Conservation (phyloP, 768 basidiomycete genomes). For the Tulasnella sp. region DNA sequence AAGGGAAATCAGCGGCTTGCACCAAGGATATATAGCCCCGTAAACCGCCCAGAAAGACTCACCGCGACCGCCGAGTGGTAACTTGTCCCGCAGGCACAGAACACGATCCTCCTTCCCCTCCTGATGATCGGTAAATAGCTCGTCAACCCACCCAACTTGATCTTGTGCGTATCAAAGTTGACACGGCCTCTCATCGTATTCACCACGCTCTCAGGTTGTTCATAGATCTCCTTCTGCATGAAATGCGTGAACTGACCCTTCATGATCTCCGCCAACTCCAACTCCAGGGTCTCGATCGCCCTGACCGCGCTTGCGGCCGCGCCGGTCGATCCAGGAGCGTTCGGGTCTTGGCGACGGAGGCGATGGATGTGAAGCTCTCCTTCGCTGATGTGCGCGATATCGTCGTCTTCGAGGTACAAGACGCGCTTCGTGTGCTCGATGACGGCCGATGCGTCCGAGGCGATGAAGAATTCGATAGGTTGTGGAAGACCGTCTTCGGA, state of each 20-base stretch:
- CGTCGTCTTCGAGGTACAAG: slow-evolving; percentile 96
- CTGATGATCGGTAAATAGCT: slow-evolving; percentile 94
- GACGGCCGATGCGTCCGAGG: slow-evolving; percentile 91
- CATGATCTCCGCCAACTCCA: slow-evolving; percentile 99
- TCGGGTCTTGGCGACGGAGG: slow-evolving; percentile 78
- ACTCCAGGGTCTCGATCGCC: slow-evolving; percentile 94
- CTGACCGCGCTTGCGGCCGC: slow-evolving; percentile 62
- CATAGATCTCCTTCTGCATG: slow-evolving; percentile 99
- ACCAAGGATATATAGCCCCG: neutral
- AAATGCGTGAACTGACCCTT: slow-evolving; percentile 99
- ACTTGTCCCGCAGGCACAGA: slow-evolving; percentile 96
- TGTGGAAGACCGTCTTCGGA: slow-evolving; percentile 97
- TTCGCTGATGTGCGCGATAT: slow-evolving; percentile 93
- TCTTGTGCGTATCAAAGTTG: slow-evolving; percentile 87
- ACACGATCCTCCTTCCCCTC: slow-evolving; percentile 86
- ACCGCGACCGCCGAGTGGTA: slow-evolving; percentile 92
- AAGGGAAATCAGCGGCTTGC: neutral
- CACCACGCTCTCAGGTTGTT: slow-evolving; percentile 97
- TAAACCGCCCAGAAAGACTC: slow-evolving; percentile 13
- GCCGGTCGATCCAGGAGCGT: slow-evolving; percentile 42
- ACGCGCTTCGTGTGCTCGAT: slow-evolving; percentile 99
- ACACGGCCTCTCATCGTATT: slow-evolving; percentile 99
- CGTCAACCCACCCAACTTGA: slow-evolving; percentile 91
- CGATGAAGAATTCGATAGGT: slow-evolving; percentile 99
- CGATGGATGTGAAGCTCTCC: slow-evolving; percentile 99